phyloP scores from a whole-genome alignment of 495 filamentous ascomycete genomes.

The Bacidia rubella region DNA sequence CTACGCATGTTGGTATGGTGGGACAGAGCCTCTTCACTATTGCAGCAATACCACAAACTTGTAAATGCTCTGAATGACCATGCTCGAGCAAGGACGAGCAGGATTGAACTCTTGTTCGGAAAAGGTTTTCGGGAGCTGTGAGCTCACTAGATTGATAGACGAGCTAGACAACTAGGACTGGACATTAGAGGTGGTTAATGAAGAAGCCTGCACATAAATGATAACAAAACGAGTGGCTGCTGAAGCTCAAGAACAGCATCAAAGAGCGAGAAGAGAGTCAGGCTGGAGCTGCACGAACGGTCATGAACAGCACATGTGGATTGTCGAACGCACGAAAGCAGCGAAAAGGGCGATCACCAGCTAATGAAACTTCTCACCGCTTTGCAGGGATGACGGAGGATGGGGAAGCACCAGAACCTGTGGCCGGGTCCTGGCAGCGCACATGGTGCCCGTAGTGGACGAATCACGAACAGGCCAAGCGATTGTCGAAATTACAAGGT shows the following conservation, averaged over 20 bases:
- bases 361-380: not conserved
- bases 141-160: not conserved
- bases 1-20: constrained; percentile 4
- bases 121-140: not conserved
- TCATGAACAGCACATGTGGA: not conserved
- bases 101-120: not conserved
- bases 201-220: not conserved
- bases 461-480: constrained; percentile 1
- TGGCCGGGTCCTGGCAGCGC: not conserved
- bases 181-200: constrained; percentile 4
- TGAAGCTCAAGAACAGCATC: not conserved
- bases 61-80: not conserved
- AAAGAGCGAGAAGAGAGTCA: not conserved
- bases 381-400: not conserved
- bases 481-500: not conserved
- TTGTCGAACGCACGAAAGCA: not conserved
- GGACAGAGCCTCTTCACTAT: not conserved
- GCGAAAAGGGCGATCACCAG: not conserved
- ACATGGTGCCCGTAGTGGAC: not conserved
- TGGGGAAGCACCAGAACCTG: not conserved
- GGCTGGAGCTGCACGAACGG: not conserved
- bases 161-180: not conserved
- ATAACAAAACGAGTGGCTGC: not conserved
- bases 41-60: not conserved
- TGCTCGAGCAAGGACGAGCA: not conserved